These are phyloP conservation scores for Huntiella abstrusa DNA, from an alignment of 2,329 filamentous ascomycete species.

Conservation along the genomic window DNA sequence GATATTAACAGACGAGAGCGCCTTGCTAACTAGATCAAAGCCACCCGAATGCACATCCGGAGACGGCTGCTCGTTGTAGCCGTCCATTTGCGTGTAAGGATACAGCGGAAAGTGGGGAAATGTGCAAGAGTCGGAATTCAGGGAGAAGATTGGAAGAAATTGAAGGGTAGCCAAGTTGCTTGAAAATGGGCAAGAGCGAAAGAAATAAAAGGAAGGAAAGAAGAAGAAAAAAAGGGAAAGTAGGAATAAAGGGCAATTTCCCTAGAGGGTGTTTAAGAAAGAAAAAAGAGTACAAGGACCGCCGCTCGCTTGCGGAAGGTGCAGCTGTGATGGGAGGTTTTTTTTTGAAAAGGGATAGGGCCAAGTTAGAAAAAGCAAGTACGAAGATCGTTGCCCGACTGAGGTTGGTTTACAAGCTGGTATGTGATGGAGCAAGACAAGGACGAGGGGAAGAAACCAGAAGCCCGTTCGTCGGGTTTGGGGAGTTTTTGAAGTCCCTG, in stretches of 20 bases:
- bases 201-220: background rate
- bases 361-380: too few relatives aligned
- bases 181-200: background rate
- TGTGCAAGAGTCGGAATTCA: too few relatives aligned
- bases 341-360: too few relatives aligned
- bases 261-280: background rate
- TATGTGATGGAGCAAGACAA: background rate
- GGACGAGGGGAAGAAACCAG: background rate
- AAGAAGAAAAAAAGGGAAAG: background rate
- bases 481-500: too few relatives aligned
- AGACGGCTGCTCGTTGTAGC: background rate
- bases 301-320: too few relatives aligned
- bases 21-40: background rate
- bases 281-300: background rate
- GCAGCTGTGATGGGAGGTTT: too few relatives aligned
- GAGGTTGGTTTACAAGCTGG: background rate
- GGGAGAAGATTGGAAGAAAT: background rate
- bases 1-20: background rate
- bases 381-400: background rate
- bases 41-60: background rate
- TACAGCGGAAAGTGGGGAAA: too few relatives aligned
- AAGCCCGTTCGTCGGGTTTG: too few relatives aligned
- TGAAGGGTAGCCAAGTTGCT: background rate
- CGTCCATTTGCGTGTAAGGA: conserved; percentile 1
- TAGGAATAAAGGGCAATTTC: background rate